Conservation (phyloP, 768 basidiomycete species). For the Astraeus odoratus region DNA sequence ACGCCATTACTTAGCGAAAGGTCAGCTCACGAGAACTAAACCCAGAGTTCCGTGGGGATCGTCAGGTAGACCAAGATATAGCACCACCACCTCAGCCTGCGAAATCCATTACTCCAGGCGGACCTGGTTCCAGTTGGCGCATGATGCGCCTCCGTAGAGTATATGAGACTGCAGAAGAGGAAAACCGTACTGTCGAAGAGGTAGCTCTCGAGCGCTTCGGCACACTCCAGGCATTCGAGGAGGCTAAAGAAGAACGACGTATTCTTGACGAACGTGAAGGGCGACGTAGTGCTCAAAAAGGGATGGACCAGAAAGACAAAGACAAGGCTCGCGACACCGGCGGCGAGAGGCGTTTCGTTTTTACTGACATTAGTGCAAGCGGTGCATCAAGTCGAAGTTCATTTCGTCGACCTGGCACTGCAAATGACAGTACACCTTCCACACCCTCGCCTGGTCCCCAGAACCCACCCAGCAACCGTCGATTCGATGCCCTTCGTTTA, state of each 20-base stretch:
- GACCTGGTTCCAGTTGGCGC: slow-evolving; percentile 92
- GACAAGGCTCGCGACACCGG: slow-evolving; percentile 28
- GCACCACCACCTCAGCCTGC: slow-evolving; percentile 30
- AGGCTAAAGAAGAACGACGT: slow-evolving; percentile 80
- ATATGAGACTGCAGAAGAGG: slow-evolving; percentile 87
- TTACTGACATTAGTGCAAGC: slow-evolving; percentile 58
- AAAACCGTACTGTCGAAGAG: slow-evolving; percentile 62
- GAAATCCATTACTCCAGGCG: slow-evolving; percentile 65
- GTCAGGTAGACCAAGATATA: slow-evolving; percentile 33
- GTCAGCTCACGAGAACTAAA: slow-evolving; percentile 62
- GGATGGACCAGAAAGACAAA: slow-evolving; percentile 30
- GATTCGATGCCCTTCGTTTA: slow-evolving; percentile 55
- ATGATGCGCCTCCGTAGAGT: slow-evolving; percentile 94
- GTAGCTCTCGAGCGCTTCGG: slow-evolving; percentile 88
- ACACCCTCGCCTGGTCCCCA: slow-evolving; percentile 44
- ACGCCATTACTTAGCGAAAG: slow-evolving; percentile 39
- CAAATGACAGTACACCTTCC: slow-evolving; percentile 44
- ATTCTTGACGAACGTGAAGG: slow-evolving; percentile 79
- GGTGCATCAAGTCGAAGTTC: slow-evolving; percentile 72
- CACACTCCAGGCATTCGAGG: slow-evolving; percentile 76
- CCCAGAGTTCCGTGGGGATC: slow-evolving; percentile 42
- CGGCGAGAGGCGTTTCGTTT: slow-evolving; percentile 56
- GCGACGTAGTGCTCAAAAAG: slow-evolving; percentile 35
- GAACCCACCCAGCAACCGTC: slow-evolving; percentile 37
- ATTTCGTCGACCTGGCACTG: slow-evolving; percentile 76